Evolutionary conservation across 139 green algal genomes (phyloP).

Genomic region (Ettlia oleoabundans): DNA sequence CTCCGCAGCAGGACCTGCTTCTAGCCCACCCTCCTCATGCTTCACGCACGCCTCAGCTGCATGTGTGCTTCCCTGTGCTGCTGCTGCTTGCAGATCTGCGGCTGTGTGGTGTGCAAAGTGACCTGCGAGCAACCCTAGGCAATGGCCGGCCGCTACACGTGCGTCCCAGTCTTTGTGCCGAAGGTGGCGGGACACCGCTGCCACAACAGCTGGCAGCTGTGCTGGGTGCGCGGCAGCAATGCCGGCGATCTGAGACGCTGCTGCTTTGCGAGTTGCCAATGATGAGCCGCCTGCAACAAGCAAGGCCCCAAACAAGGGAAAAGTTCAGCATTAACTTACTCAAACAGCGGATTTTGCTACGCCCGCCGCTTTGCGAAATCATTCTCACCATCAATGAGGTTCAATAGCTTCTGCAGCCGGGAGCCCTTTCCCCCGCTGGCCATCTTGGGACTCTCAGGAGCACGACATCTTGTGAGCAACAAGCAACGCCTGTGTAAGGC

Average conservation of each 20-base stretch:
- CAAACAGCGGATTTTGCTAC: background rate
- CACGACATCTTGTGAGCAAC: background rate
- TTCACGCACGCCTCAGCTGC: background rate
- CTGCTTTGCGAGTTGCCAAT: slow-evolving; percentile 72
- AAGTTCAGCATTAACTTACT: background rate
- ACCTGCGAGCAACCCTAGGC: slow-evolving; percentile 78
- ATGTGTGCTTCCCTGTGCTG: background rate
- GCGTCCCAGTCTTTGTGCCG: slow-evolving; percentile 84
- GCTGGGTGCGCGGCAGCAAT: slow-evolving; percentile 74
- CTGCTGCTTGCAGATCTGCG: slow-evolving; percentile 48
- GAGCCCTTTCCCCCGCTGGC: background rate
- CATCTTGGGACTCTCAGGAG: background rate
- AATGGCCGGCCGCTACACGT: slow-evolving; percentile 75
- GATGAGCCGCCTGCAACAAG: slow-evolving; percentile 70
- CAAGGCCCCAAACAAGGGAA: no score
- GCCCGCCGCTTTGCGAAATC: background rate
- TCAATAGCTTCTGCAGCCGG: slow-evolving; percentile 33
- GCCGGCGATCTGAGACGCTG: slow-evolving; percentile 81
- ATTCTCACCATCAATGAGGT: slow-evolving; percentile 29
- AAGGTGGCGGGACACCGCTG: slow-evolving; percentile 70
- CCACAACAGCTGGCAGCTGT: slow-evolving; percentile 77
- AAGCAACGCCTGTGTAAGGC: background rate
- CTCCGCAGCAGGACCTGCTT: background rate
- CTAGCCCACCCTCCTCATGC: background rate
- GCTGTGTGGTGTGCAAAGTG: slow-evolving; percentile 72